Percentiles rank a stretch among this genome's conserved stretches.
Evolutionary conservation across 805 yeast species (phyloP).

Genomic region (Sugiyamaella marilandica): DNA sequence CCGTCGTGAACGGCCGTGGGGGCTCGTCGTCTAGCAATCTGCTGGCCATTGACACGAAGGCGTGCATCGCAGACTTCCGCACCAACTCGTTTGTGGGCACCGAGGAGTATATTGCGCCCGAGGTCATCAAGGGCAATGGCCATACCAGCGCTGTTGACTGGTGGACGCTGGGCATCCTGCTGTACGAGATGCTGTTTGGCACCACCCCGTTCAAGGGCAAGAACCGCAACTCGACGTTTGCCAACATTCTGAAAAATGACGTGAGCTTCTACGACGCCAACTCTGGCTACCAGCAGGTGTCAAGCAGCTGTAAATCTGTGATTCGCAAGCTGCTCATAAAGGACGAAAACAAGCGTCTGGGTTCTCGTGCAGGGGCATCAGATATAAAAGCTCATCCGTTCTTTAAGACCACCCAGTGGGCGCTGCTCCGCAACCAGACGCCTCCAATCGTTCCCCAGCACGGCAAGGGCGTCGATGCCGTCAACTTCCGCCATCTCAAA

Average conservation of each 20-base stretch:
- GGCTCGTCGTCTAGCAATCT: conserved; percentile 36
- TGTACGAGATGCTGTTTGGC: conserved; percentile 93
- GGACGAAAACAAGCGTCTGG: conserved; percentile 83
- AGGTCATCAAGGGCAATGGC: conserved; percentile 93
- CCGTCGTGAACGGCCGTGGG: conserved; percentile 44
- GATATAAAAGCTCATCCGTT: conserved; percentile 89
- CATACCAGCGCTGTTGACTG: conserved; percentile 98
- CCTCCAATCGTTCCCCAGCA: conserved; percentile 95
- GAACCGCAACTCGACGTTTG: conserved; percentile 82
- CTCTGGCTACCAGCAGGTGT: conserved; percentile 46
- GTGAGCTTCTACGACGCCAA: conserved; percentile 65
- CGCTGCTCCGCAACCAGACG: conserved; percentile 80
- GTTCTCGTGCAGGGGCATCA: conserved; percentile 91
- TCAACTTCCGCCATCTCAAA: conserved; percentile 24
- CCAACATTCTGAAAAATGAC: conserved; percentile 79
- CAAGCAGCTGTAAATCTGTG: conserved; percentile 72
- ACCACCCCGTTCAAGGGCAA: conserved; percentile 95
- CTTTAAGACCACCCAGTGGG: conserved; percentile 93
- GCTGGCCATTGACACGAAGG: conserved; percentile 84
- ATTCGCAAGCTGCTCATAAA: conserved; percentile 79
- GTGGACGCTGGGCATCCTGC: conserved; percentile 96
- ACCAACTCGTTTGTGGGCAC: conserved; percentile 99
- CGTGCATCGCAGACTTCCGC: conserved; percentile 92
- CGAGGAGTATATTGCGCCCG: conserved; percentile 98
- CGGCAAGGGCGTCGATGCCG: conserved; percentile 49